Percentiles rank a stretch among this genome's conserved stretches.
These are phyloP conservation scores for Sphenostylis stenocarpa DNA, from an alignment of 306 rosid species.

Conservation along the genomic window DNA sequence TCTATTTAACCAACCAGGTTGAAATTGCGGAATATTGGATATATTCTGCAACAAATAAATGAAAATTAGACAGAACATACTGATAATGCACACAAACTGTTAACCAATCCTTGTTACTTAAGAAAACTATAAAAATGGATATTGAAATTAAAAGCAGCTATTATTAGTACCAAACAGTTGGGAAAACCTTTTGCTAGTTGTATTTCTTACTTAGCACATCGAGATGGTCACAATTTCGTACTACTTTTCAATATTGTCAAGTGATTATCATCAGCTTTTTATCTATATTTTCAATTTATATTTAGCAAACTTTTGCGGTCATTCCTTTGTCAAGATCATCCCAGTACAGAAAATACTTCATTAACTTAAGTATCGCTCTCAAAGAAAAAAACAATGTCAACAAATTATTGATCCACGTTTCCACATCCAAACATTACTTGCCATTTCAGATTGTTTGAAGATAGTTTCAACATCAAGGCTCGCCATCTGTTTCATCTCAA, in stretches of 20 bases:
- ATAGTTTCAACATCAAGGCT: slow-evolving; percentile 58
- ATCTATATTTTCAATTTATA: neutral
- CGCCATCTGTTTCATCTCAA: slow-evolving; percentile 70
- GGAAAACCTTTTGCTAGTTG: neutral
- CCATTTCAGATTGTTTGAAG: slow-evolving; percentile 56
- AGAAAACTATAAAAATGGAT: neutral
- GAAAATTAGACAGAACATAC: slow-evolving; percentile 27
- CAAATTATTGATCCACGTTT: neutral
- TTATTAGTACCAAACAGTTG: neutral
- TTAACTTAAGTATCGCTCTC: neutral
- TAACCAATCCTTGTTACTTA: slow-evolving; percentile 1
- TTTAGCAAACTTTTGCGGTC: slow-evolving; percentile 1
- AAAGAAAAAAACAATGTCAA: neutral
- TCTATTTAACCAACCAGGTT: slow-evolving; percentile 62
- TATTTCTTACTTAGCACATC: neutral
- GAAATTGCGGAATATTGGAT: slow-evolving; percentile 32
- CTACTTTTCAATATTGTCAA: slow-evolving; percentile 1
- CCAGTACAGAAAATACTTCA: neutral
- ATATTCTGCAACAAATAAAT: slow-evolving; percentile 43
- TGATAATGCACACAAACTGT: neutral
- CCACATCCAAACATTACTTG: slow-evolving; percentile 36
- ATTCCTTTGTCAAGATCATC: slow-evolving; percentile 22
- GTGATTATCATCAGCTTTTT: neutral
- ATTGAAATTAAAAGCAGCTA: slow-evolving; percentile 18
- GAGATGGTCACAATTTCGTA: slow-evolving; percentile 5